phyloP scores from a whole-genome alignment of 192 early-diverging fungal species.

The Coemansia sp. region DNA sequence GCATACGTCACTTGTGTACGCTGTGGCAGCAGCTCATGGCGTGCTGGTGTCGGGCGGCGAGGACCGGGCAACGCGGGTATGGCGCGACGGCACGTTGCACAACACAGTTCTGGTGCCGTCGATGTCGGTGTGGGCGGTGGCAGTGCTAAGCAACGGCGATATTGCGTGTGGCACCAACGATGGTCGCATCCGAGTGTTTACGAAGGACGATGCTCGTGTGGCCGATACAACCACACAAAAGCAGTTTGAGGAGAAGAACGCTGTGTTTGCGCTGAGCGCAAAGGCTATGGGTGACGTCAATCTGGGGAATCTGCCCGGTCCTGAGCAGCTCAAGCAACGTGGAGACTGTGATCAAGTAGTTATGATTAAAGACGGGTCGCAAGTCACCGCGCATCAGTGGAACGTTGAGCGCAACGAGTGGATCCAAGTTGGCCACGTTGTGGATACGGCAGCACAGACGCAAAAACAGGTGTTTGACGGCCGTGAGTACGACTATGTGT shows the following conservation, averaged over 20 bases:
- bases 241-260: conserved; percentile 47
- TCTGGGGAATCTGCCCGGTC: conserved; percentile 73
- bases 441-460: conserved; percentile 75
- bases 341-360: conserved; percentile 77
- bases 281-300: conserved; percentile 73
- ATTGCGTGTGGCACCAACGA: conserved; percentile 83
- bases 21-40: conserved; percentile 62
- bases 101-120: conserved; percentile 87
- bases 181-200: conserved; percentile 78
- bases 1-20: conserved; percentile 94
- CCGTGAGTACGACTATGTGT: conserved; percentile 95
- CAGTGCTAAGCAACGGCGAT: conserved; percentile 74
- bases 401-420: conserved; percentile 58
- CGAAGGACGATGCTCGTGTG: conserved; percentile 57
- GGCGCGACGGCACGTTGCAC: conserved; percentile 66
- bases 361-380: conserved; percentile 76
- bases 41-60: conserved; percentile 90
- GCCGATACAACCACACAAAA: conserved; percentile 53
- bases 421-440: conserved; percentile 90
- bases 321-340: conserved; percentile 66
- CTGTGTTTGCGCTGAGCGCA: conserved; percentile 46
- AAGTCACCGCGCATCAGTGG: conserved; percentile 92
- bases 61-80: conserved; percentile 84
- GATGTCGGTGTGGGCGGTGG: conserved; percentile 89
- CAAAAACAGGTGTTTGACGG: conserved; percentile 81